phyloP scores from a whole-genome alignment of 306 rosid species.

The Ziziphus jujuba region DNA sequence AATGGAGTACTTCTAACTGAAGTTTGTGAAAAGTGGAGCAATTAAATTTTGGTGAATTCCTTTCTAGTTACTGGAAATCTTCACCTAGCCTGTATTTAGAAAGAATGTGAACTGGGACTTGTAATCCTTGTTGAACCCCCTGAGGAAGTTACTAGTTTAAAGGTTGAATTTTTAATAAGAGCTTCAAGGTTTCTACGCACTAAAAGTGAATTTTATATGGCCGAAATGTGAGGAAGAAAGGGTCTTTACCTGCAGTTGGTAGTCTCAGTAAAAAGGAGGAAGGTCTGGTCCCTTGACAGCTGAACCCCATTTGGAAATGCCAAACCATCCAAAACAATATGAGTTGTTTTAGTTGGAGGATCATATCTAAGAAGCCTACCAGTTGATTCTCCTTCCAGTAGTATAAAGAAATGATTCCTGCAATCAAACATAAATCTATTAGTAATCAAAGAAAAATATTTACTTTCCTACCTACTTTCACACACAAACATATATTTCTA shows the following conservation, averaged over 20 bases:
- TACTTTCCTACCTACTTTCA: background rate
- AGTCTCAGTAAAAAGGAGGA: conserved; percentile 75
- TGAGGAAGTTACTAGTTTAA: too few species aligned
- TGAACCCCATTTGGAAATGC: conserved; percentile 95
- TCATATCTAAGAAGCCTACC: conserved; percentile 92
- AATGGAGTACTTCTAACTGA: too few species aligned
- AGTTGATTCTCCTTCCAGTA: conserved; percentile 91
- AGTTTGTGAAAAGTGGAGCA: too few species aligned
- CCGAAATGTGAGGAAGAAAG: background rate
- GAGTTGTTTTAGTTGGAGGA: conserved; percentile 80
- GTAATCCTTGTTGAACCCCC: too few species aligned
- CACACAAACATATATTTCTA: background rate
- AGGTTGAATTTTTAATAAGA: too few species aligned
- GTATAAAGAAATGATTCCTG: conserved; percentile 71
- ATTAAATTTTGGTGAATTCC: too few species aligned
- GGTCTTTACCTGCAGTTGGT: conserved; percentile 78
- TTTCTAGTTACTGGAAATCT: too few species aligned
- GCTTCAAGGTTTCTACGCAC: too few species aligned
- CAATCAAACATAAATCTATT: background rate
- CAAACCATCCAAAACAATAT: conserved; percentile 79
- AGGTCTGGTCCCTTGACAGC: conserved; percentile 65
- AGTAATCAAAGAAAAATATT: background rate
- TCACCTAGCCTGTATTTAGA: too few species aligned
- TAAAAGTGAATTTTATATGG: background rate
- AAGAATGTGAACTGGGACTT: too few species aligned